Percentiles rank a stretch among this genome's conserved stretches.
These are phyloP conservation scores for Cyclotella baltica DNA, from an alignment of 108 stramenopile genomes.

Conservation along the genomic window DNA sequence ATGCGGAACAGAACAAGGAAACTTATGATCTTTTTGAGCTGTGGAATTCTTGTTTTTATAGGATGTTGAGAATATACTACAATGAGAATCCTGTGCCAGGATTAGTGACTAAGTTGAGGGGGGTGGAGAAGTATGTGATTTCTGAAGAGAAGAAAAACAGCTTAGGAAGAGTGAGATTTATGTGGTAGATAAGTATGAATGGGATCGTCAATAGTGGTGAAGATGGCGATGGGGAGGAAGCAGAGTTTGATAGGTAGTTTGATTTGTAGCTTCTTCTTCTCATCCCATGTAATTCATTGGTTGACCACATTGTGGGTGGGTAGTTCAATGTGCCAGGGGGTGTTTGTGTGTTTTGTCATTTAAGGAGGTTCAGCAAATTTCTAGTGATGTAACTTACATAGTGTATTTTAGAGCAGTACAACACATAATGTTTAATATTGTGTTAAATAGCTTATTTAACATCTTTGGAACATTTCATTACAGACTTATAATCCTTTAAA, in stretches of 20 bases:
- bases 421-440: too few relatives aligned
- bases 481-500: too few relatives aligned
- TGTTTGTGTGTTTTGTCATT: too few relatives aligned
- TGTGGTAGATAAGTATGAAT: not conserved
- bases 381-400: too few relatives aligned
- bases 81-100: not conserved
- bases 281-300: too few relatives aligned
- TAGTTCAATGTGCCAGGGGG: too few relatives aligned
- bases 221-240: not conserved
- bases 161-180: not conserved
- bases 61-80: not conserved
- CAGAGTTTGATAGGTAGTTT: not conserved
- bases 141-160: not conserved
- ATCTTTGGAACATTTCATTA: too few relatives aligned
- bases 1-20: not conserved
- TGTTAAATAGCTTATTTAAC: too few relatives aligned
- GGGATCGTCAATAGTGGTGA: not conserved
- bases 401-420: too few relatives aligned
- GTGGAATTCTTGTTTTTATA: not conserved
- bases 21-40: not conserved
- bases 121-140: not conserved
- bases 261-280: too few relatives aligned
- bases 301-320: too few relatives aligned
- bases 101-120: not conserved
- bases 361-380: too few relatives aligned